These are phyloP conservation scores for Tetraselmis chui DNA, from an alignment of 139 green algal genomes.

Conservation along the genomic window DNA sequence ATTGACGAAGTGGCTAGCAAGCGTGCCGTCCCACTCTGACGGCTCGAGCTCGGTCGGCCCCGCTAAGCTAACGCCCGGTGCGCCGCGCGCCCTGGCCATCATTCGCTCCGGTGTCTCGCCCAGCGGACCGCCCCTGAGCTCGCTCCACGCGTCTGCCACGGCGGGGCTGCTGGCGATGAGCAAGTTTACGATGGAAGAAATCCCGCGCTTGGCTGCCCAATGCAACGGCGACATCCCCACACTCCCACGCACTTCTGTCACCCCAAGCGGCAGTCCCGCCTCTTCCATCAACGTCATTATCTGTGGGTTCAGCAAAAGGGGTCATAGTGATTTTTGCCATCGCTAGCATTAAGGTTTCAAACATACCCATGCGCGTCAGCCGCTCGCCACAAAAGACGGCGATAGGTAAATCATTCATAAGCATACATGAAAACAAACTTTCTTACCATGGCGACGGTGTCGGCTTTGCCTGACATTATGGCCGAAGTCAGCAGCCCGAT, in stretches of 20 bases:
- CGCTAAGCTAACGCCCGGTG: background rate
- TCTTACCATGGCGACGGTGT: background rate
- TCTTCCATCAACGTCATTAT: background rate
- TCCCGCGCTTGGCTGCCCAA: background rate
- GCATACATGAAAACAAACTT: background rate
- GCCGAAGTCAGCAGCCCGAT: background rate
- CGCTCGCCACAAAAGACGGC: too few species aligned
- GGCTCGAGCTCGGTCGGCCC: background rate
- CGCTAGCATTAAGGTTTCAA: background rate
- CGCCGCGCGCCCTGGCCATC: background rate
- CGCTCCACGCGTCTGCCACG: background rate
- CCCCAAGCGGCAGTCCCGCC: background rate
- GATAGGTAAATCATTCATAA: background rate
- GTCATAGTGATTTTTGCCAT: too few species aligned
- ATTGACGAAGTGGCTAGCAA: background rate
- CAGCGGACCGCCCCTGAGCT: background rate
- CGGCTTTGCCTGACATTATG: background rate
- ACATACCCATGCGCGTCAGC: too few species aligned
- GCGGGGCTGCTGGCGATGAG: background rate
- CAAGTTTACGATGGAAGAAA: background rate
- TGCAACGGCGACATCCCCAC: background rate
- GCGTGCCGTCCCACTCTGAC: background rate
- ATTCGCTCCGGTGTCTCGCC: background rate
- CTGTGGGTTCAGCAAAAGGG: background rate
- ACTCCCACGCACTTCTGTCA: background rate